Conservation (phyloP, 345 rosid species). For the Aurinia saxatilis region DNA sequence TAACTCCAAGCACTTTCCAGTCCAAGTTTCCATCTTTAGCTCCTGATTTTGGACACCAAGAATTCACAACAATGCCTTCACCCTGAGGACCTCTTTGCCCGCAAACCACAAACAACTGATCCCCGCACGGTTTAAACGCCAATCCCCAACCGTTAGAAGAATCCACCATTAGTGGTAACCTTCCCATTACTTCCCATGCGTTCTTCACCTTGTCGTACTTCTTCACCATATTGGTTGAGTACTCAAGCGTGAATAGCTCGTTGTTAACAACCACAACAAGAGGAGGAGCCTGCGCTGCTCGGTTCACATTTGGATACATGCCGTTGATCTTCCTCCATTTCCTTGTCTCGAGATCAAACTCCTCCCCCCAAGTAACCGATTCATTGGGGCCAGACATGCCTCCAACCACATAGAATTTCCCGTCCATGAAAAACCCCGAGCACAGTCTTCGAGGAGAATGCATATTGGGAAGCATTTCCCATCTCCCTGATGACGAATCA, state of each 20-base stretch:
- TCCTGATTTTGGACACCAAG: conserved; percentile 69
- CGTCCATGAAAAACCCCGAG: conserved; percentile 83
- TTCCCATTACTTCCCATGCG: conserved; percentile 63
- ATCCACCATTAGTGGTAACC: conserved; percentile 74
- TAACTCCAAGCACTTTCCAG: conserved; percentile 74
- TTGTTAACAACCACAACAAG: conserved; percentile 72
- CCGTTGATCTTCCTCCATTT: conserved; percentile 61
- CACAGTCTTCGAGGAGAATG: conserved; percentile 63
- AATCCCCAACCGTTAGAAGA: conserved; percentile 81
- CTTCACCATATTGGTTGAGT: conserved; percentile 65
- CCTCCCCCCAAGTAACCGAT: conserved; percentile 66
- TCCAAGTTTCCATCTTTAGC: conserved; percentile 50
- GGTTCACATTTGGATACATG: conserved; percentile 71
- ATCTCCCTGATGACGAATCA: conserved; percentile 52
- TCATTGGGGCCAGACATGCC: conserved; percentile 62
- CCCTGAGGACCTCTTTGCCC: conserved; percentile 67
- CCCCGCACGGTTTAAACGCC: conserved; percentile 81
- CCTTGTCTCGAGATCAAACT: conserved; percentile 53
- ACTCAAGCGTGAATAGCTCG: conserved; percentile 65
- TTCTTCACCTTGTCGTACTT: conserved; percentile 58
- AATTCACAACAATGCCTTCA: conserved; percentile 60
- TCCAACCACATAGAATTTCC: conserved; percentile 69
- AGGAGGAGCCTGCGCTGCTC: conserved; percentile 87
- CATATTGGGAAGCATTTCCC: conserved; percentile 70
- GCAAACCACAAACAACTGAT: conserved; percentile 54